Evolutionary conservation across 768 basidiomycete genomes (phyloP), one percentile per base, ranked within the genome.

Genomic region (Scleroderma bovista): DNA sequence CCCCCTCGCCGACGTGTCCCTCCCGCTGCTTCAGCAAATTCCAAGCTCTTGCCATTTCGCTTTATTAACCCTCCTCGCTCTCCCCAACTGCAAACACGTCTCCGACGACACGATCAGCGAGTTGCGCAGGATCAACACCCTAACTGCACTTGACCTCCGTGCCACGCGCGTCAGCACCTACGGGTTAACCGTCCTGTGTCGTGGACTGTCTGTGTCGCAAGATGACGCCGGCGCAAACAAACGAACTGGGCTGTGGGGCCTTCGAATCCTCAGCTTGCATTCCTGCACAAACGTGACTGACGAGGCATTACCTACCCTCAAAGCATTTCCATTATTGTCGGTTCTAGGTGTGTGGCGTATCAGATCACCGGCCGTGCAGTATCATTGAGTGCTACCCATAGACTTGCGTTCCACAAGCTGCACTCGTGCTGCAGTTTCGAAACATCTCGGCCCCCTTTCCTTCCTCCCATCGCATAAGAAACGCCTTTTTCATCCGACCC

Each of bases 71-170:
- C 61, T 86, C 11, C 63, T 91, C 20, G 74, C 84, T 42, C 68
- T 90, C 9, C 73, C 78, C 3, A 63, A 71, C 6, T 84, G 83
- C 55, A 47, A 51, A 11, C 69, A 77, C n/a, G 69, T 90, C 1
- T 77, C 72, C 23, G 88, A 90, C 62, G 65, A 75, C 22, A 77
- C 75, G 42, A 71, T 87, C 22, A 50, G 72, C 36, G 60, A 67
- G 9, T 69, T 89, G 24, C 75, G 73, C 24, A 55, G 64, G 10
- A 72, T 90, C 6, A 78, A 77, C 55, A 69, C 72, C 6, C 70
- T 90, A 17, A 59, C 67, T 37, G 88, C 82, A 0, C 68, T 90
- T n/a, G 86, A 90, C 61, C 75, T 77, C 19, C 81, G 80, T 43
- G 67, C 62, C 10, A 84, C 82, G 2, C 22, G 52, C 2, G 55